These are phyloP conservation scores for Pseudogymnoascus sp. DNA, from an alignment of 2,329 filamentous ascomycete species.

Conservation along the genomic window DNA sequence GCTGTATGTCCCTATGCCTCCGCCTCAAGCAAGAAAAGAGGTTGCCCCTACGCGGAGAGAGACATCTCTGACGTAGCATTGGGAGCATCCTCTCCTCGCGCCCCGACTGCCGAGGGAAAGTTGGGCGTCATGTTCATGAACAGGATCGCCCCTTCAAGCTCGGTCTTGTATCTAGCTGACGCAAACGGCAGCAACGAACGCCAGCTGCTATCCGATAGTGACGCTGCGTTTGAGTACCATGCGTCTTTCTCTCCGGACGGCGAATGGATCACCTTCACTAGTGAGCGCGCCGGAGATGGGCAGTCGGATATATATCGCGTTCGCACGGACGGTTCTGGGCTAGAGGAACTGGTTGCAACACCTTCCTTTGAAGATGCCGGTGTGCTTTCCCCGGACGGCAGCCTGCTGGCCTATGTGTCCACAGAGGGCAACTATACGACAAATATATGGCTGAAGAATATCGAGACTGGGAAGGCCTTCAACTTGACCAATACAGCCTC, in stretches of 20 bases:
- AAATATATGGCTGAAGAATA: conserved; percentile 36
- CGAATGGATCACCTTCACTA: conserved; percentile 35
- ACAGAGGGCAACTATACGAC: conserved; percentile 31
- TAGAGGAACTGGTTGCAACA: conserved; percentile 30
- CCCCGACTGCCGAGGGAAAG: neutral
- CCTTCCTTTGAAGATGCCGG: conserved; percentile 33
- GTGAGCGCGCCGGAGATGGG: conserved; percentile 34
- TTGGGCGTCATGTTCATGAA: conserved; percentile 29
- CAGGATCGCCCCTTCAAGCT: conserved; percentile 30
- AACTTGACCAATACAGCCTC: conserved; percentile 33
- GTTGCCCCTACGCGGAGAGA: neutral
- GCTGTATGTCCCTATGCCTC: neutral
- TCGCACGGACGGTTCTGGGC: conserved; percentile 29
- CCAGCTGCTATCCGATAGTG: conserved; percentile 26
- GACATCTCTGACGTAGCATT: neutral
- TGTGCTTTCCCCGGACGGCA: conserved; percentile 34
- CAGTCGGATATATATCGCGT: conserved; percentile 36
- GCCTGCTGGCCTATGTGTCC: conserved; percentile 33
- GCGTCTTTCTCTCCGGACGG: conserved; percentile 33
- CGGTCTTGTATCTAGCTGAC: conserved; percentile 28
- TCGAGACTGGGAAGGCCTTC: conserved; percentile 26
- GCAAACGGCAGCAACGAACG: conserved; percentile 34
- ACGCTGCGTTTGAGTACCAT: conserved; percentile 33
- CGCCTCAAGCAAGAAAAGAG: neutral
- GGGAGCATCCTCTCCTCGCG: neutral